Evolutionary conservation across 2,329 filamentous ascomycete genomes (phyloP).

Genomic region (Curvularia sp.): DNA sequence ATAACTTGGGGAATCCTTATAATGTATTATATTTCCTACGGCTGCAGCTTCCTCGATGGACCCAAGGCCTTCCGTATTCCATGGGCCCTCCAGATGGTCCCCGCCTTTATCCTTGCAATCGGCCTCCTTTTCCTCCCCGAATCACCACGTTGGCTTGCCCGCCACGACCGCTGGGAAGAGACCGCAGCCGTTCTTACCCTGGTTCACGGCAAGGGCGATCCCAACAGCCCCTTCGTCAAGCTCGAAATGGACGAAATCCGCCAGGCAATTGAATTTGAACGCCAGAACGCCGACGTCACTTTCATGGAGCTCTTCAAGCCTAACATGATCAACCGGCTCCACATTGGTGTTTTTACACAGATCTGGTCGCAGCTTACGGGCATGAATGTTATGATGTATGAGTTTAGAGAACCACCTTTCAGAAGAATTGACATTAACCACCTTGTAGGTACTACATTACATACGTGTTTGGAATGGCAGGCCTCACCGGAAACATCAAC

Average conservation of each 20-base stretch:
- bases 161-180: constrained; percentile 57
- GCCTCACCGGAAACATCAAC: constrained; percentile 64
- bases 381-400: constrained; percentile 64
- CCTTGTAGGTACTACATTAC: constrained; percentile 60
- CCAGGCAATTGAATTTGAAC: constrained; percentile 76
- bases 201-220: constrained; percentile 64
- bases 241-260: constrained; percentile 76
- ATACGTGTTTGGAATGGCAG: constrained; percentile 76
- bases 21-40: constrained; percentile 47
- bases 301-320: constrained; percentile 77
- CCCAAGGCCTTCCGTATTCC: constrained; percentile 48
- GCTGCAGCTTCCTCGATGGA: constrained; percentile 46
- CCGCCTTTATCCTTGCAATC: constrained; percentile 52
- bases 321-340: constrained; percentile 75
- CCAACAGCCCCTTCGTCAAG: constrained; percentile 68
- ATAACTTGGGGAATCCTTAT: constrained; percentile 68
- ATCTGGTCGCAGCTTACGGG: constrained; percentile 79
- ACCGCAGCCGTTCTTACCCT: constrained; percentile 52
- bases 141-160: constrained; percentile 56
- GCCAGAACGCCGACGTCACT: constrained; percentile 70
- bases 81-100: constrained; percentile 51
- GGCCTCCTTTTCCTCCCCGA: constrained; percentile 60
- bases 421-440: neutral
- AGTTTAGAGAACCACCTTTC: no score
- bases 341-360: constrained; percentile 75